Evolutionary conservation across 164 flowering plant species (phyloP).

Genomic region (Houttuynia cordata): DNA sequence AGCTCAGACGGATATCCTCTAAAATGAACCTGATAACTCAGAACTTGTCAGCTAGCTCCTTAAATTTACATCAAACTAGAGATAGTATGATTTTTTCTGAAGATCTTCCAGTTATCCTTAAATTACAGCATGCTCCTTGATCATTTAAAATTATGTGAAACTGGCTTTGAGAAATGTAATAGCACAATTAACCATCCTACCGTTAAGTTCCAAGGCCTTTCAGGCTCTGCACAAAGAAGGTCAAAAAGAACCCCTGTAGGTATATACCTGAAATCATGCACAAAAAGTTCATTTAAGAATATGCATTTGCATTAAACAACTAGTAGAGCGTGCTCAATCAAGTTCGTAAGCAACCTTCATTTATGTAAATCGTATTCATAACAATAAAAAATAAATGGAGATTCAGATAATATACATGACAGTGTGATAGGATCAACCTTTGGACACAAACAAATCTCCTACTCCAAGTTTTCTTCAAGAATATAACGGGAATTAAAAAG

Average conservation of each 20-base stretch:
- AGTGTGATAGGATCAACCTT: not conserved
- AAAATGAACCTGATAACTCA: slow-evolving; percentile 66
- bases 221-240: slow-evolving; percentile 84
- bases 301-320: not conserved
- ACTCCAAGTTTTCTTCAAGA: not conserved
- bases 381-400: too few relatives aligned
- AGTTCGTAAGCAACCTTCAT: too few relatives aligned
- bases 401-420: too few relatives aligned
- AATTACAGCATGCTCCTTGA: not conserved
- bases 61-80: not conserved
- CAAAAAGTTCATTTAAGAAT: not conserved
- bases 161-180: not conserved
- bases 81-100: too few relatives aligned
- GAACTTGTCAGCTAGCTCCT: slow-evolving; percentile 1
- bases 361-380: too few relatives aligned
- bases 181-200: slow-evolving; percentile 19
- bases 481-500: not conserved
- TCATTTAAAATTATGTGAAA: not conserved
- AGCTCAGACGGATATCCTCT: slow-evolving; percentile 76
- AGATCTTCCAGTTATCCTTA: too few relatives aligned
- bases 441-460: not conserved
- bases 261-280: slow-evolving; percentile 53
- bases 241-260: slow-evolving; percentile 94
- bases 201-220: slow-evolving; percentile 95
- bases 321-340: too few relatives aligned